Evolutionary conservation across 352 stramenopile species (phyloP).

Genomic region (Pythium folliculosum): DNA sequence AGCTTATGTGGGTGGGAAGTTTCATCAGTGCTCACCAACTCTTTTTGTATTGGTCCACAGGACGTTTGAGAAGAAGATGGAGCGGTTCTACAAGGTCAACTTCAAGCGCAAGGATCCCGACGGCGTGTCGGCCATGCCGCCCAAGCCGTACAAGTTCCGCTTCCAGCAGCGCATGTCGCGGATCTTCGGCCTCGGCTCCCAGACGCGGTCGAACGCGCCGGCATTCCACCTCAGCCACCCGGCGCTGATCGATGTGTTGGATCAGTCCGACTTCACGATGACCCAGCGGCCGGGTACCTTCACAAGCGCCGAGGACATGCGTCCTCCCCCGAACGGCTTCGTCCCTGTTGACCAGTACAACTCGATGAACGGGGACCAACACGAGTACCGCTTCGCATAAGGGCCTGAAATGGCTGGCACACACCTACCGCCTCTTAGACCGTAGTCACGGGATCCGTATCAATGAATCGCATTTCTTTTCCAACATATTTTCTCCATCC

Average conservation of each 20-base stretch:
- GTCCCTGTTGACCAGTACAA: conserved; percentile 26
- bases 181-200: conserved; percentile 78
- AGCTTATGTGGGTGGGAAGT: not conserved
- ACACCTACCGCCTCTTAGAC: no score
- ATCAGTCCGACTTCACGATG: conserved; percentile 75
- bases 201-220: conserved; percentile 62
- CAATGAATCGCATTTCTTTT: conserved; percentile 7
- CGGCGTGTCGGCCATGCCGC: conserved; percentile 84
- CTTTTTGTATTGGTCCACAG: conserved; percentile 28
- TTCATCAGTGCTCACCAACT: not conserved
- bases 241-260: conserved; percentile 77
- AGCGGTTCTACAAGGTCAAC: conserved; percentile 90
- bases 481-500: no score
- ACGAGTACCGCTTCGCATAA: conserved; percentile 32
- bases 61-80: conserved; percentile 91
- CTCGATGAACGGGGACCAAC: conserved; percentile 21
- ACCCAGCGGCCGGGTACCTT: conserved; percentile 58
- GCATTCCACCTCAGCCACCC: conserved; percentile 77
- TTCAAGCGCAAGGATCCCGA: conserved; percentile 88
- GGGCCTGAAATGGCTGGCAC: not conserved
- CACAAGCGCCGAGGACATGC: conserved; percentile 31
- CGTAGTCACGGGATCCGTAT: not conserved
- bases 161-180: conserved; percentile 92
- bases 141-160: conserved; percentile 90
- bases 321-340: conserved; percentile 19